Evolutionary conservation across 306 rosid species (phyloP).

Genomic region (Purshia tridentata): DNA sequence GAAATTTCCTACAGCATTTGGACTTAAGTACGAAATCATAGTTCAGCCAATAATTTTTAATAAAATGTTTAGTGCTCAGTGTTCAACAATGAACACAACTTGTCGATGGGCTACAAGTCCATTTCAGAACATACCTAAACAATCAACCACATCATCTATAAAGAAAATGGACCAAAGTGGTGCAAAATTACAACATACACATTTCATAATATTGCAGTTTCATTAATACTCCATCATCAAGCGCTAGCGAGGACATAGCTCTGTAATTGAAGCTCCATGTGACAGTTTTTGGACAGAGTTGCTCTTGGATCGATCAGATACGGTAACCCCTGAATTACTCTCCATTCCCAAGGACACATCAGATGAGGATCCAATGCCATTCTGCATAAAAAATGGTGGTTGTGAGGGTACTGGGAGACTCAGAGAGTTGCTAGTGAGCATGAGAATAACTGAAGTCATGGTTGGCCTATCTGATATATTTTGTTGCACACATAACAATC

Average conservation of each 20-base stretch:
- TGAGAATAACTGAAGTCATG: conserved; percentile 14
- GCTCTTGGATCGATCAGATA: background rate
- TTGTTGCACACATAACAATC: conserved; percentile 15
- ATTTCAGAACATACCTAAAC: too few relatives aligned
- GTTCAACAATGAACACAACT: too few relatives aligned
- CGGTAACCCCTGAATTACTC: background rate
- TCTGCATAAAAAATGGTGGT: conserved; percentile 1
- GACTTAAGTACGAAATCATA: too few relatives aligned
- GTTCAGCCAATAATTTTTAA: too few relatives aligned
- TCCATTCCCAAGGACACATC: background rate
- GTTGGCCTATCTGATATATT: conserved; percentile 10
- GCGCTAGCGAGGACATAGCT: background rate
- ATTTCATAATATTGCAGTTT: too few relatives aligned
- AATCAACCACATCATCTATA: too few relatives aligned
- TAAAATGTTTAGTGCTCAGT: too few relatives aligned
- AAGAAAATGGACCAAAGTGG: too few relatives aligned
- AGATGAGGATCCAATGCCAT: background rate
- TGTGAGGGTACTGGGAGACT: conserved; percentile 9
- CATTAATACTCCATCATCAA: background rate
- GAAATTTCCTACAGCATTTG: too few relatives aligned
- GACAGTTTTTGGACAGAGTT: background rate
- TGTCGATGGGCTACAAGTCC: too few relatives aligned
- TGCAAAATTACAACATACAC: too few relatives aligned
- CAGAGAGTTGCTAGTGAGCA: background rate
- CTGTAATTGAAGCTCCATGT: background rate